phyloP scores from a whole-genome alignment of 2,329 filamentous ascomycete species.

The Didymella lethalis region DNA sequence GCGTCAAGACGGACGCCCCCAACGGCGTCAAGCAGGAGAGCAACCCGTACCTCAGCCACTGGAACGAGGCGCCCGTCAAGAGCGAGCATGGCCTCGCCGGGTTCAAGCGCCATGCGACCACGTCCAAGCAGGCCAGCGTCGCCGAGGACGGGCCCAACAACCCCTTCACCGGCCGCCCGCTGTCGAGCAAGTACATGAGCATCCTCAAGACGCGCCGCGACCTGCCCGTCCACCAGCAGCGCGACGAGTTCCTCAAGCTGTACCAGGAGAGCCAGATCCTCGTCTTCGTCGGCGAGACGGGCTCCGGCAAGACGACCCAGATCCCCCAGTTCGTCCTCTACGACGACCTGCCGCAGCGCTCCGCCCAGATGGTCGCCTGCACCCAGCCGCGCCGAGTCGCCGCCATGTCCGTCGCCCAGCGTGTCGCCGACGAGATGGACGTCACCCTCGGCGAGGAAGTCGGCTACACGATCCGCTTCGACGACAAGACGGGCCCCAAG shows the following conservation, averaged over 20 bases:
- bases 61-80: slow-evolving; percentile 66
- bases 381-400: slow-evolving; percentile 97
- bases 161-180: slow-evolving; percentile 79
- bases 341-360: slow-evolving; percentile 89
- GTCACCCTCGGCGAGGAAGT: slow-evolving; percentile 91
- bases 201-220: slow-evolving; percentile 85
- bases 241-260: slow-evolving; percentile 90
- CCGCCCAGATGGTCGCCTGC: slow-evolving; percentile 91
- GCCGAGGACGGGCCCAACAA: slow-evolving; percentile 85
- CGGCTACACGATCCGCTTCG: slow-evolving; percentile 96
- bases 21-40: slow-evolving; percentile 52
- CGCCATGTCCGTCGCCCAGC: slow-evolving; percentile 96
- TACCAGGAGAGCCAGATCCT: slow-evolving; percentile 96
- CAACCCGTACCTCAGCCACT: slow-evolving; percentile 94
- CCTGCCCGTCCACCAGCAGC: slow-evolving; percentile 90
- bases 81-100: slow-evolving; percentile 58
- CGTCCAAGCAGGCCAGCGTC: slow-evolving; percentile 73
- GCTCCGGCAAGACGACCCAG: slow-evolving; percentile 99
- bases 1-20: slow-evolving; percentile 50
- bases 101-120: slow-evolving; percentile 82
- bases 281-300: slow-evolving; percentile 98
- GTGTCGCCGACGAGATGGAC: slow-evolving; percentile 94
- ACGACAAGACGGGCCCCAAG: slow-evolving; percentile 85
- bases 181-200: slow-evolving; percentile 86
- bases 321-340: slow-evolving; percentile 98